Evolutionary conservation across 768 basidiomycete species (phyloP).

Genomic region (Suillus alpinus): DNA sequence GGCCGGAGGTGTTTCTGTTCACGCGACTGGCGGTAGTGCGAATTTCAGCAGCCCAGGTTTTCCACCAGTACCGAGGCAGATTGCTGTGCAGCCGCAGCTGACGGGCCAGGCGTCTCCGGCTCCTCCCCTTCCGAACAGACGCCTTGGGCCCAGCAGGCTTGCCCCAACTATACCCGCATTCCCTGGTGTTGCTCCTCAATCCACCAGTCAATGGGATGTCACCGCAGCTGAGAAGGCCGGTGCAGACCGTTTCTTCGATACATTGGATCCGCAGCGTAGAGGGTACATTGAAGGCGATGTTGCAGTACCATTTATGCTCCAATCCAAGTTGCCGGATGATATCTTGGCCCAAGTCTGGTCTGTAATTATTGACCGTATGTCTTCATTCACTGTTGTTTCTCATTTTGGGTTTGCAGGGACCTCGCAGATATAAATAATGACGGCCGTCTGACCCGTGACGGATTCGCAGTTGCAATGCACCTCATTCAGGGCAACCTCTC

Average conservation of each 20-base stretch:
- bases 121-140: constrained; percentile 26
- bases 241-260: constrained; percentile 77
- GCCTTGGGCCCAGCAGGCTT: constrained; percentile 16
- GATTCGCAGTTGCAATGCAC: constrained; percentile 94
- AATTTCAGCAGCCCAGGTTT: constrained; percentile 62
- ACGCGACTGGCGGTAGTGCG: constrained; percentile 58
- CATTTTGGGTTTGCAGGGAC: constrained; percentile 61
- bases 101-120: constrained; percentile 35
- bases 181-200: constrained; percentile 23
- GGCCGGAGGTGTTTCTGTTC: constrained; percentile 49
- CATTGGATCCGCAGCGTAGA: constrained; percentile 68
- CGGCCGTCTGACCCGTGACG: constrained; percentile 82
- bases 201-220: constrained; percentile 71
- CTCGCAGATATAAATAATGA: constrained; percentile 87
- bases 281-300: constrained; percentile 91
- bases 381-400: constrained; percentile 1
- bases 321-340: constrained; percentile 80
- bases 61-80: constrained; percentile 51
- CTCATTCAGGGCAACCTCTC: constrained; percentile 84
- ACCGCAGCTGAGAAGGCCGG: constrained; percentile 73
- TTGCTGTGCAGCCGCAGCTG: constrained; percentile 54
- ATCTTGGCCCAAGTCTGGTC: constrained; percentile 91
- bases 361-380: constrained; percentile 22
- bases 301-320: constrained; percentile 93
- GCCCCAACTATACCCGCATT: constrained; percentile 26